Percentiles rank a stretch among this genome's conserved stretches.
Evolutionary conservation across 2,329 filamentous ascomycete genomes (phyloP).

Genomic region (Gaeumannomyces sp.): DNA sequence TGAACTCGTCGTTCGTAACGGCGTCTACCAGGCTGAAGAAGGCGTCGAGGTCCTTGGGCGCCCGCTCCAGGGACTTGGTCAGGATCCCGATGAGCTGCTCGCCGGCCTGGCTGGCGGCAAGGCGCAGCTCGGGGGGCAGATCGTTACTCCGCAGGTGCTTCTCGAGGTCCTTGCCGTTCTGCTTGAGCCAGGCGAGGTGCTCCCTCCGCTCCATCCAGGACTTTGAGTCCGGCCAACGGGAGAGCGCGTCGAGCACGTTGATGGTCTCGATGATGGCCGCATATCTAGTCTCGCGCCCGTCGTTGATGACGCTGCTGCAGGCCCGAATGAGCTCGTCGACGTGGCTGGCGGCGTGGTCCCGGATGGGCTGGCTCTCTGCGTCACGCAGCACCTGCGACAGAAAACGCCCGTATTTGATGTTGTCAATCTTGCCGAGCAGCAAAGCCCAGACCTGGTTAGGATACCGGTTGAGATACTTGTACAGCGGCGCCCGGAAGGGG

Average conservation of each 20-base stretch:
- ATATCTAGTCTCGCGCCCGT: slow-evolving; percentile 63
- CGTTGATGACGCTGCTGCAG: slow-evolving; percentile 56
- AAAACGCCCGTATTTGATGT: slow-evolving; percentile 83
- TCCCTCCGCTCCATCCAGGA: slow-evolving; percentile 68
- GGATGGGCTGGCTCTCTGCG: slow-evolving; percentile 64
- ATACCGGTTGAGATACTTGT: slow-evolving; percentile 91
- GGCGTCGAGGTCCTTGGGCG: slow-evolving; percentile 71
- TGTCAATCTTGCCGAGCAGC: slow-evolving; percentile 71
- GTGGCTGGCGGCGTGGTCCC: slow-evolving; percentile 68
- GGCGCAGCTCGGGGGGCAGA: slow-evolving; percentile 64
- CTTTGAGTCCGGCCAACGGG: slow-evolving; percentile 55
- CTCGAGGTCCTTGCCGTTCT: slow-evolving; percentile 73
- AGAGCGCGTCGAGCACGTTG: slow-evolving; percentile 75
- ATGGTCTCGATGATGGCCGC: slow-evolving; percentile 78
- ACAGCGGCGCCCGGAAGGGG: slow-evolving; percentile 83
- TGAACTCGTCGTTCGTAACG: slow-evolving; percentile 77
- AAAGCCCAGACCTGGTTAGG: slow-evolving; percentile 80
- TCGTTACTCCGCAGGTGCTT: slow-evolving; percentile 63
- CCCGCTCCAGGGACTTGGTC: slow-evolving; percentile 69
- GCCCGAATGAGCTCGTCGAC: slow-evolving; percentile 64
- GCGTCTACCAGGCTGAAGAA: slow-evolving; percentile 80
- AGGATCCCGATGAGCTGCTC: slow-evolving; percentile 84
- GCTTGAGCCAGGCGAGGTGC: slow-evolving; percentile 52
- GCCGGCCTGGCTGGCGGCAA: slow-evolving; percentile 82
- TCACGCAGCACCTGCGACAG: slow-evolving; percentile 81